Evolutionary conservation across 305 asterid genomes (phyloP), one percentile per base, ranked within the genome.

Genomic region (Striga hermonthica): DNA sequence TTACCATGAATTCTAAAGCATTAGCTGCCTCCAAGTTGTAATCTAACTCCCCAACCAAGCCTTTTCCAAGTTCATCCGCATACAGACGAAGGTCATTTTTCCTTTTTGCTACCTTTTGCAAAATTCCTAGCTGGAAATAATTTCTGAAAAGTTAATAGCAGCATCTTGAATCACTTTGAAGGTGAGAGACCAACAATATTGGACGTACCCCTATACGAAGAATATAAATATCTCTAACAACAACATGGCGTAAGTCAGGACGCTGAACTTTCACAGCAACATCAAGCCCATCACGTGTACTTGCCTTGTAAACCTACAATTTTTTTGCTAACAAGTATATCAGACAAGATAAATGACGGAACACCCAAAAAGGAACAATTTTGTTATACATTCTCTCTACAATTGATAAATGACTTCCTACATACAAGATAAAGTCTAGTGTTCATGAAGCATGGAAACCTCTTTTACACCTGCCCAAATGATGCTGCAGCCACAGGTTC

Each of bases 241-340:
- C 96, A 43, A 79, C 79, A 72, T 82, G 97, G 65, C 40, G 85
- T 76, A 93, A 75, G 75, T 86, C 76, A 75, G 98, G 98, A 48
- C 97, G 96, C 78, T 93, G 97, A 73, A 93, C 97, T 85, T 93
- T 93, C 79, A 93, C 94, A 57, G 98, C 98, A 73, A 93, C 98
- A 73, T 76, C 87, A 69, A 78, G 53, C 66, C 97, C 97, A 71
- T 88, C 95, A 41, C 14, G 78, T 10, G 96, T 90, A 56, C 74
- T 76, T 70, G 90, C 98, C 77, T 81, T 84, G 79, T 93, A 93
- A 75, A 93, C 98, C 98, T 93, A 72, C n/a, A 67, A 44, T 66
- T 31, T 66, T 31, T 55, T 44, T 15, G 37, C 41, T 53, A 71
- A 40, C 49, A 39, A 57, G 54, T 6, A 50, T 36, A 64, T 73